These are phyloP conservation scores for Lachancea sp. DNA, from an alignment of 805 yeast species.

Conservation along the genomic window DNA sequence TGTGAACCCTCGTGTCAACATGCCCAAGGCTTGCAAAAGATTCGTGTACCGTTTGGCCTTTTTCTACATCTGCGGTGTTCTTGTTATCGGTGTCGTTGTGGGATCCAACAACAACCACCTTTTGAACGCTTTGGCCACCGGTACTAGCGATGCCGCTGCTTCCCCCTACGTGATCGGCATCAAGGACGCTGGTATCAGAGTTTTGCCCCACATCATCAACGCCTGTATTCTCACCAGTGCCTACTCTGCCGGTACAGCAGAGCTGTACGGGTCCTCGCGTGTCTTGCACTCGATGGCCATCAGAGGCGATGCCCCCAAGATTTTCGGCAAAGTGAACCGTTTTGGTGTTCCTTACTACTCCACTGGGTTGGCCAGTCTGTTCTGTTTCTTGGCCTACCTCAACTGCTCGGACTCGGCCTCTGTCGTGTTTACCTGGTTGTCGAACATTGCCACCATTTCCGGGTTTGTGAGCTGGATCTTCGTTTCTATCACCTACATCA, in stretches of 20 bases:
- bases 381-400: constrained; percentile 43
- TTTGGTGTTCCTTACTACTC: constrained; percentile 46
- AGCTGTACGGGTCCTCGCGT: constrained; percentile 46
- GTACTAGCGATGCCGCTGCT: constrained; percentile 35
- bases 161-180: constrained; percentile 48
- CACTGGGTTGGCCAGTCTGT: constrained; percentile 9
- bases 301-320: constrained; percentile 44
- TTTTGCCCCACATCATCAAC: constrained; percentile 42
- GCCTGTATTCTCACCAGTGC: constrained; percentile 45
- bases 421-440: constrained; percentile 53
- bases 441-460: constrained; percentile 54
- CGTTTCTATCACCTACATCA: constrained; percentile 42
- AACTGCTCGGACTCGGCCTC: constrained; percentile 45
- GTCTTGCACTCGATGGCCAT: constrained; percentile 38
- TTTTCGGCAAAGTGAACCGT: constrained; percentile 40
- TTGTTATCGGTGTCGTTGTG: constrained; percentile 53
- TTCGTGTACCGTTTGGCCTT: constrained; percentile 48
- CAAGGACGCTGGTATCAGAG: constrained; percentile 43
- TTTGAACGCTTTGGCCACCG: constrained; percentile 33
- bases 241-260: constrained; percentile 34
- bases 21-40: constrained; percentile 48
- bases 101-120: constrained; percentile 42
- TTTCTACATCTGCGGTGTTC: constrained; percentile 47
- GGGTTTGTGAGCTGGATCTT: constrained; percentile 55
- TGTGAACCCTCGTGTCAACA: constrained; percentile 40